Percentiles rank a stretch among this genome's conserved stretches.
These are phyloP conservation scores for Colletotrichum trifolii DNA, from an alignment of 2,329 filamentous ascomycete genomes.

Conservation along the genomic window DNA sequence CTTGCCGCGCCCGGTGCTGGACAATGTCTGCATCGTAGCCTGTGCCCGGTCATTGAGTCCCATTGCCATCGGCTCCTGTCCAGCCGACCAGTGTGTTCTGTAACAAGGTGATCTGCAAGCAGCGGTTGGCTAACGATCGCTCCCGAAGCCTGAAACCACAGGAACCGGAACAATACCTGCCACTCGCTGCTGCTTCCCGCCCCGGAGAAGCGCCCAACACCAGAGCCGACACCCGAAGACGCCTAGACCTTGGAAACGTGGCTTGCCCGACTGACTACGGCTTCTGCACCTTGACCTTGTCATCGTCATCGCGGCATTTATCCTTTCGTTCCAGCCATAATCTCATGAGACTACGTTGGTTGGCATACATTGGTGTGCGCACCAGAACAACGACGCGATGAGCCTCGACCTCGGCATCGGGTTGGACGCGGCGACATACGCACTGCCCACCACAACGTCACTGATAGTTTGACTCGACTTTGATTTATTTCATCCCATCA, in stretches of 20 bases:
- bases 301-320: neutral
- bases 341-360: neutral
- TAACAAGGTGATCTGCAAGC: neutral
- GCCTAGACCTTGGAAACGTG: constrained; percentile 10
- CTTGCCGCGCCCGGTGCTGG: neutral
- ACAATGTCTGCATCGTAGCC: constrained; percentile 1
- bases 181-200: neutral
- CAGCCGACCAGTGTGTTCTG: neutral
- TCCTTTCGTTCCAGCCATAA: neutral
- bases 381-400: constrained; percentile 4
- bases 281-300: constrained; percentile 4
- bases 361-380: constrained; percentile 7
- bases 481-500: constrained; percentile 23
- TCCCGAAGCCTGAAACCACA: constrained; percentile 11
- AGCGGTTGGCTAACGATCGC: neutral
- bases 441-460: constrained; percentile 26
- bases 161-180: constrained; percentile 7
- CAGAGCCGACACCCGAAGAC: neutral
- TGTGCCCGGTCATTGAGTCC: neutral
- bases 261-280: constrained; percentile 6
- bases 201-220: constrained; percentile 9
- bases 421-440: constrained; percentile 15
- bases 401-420: constrained; percentile 3
- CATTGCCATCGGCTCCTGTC: neutral
- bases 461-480: constrained; percentile 27